These are phyloP conservation scores for Botrytis byssoidea DNA, from an alignment of 2,329 filamentous ascomycete species.

Conservation along the genomic window DNA sequence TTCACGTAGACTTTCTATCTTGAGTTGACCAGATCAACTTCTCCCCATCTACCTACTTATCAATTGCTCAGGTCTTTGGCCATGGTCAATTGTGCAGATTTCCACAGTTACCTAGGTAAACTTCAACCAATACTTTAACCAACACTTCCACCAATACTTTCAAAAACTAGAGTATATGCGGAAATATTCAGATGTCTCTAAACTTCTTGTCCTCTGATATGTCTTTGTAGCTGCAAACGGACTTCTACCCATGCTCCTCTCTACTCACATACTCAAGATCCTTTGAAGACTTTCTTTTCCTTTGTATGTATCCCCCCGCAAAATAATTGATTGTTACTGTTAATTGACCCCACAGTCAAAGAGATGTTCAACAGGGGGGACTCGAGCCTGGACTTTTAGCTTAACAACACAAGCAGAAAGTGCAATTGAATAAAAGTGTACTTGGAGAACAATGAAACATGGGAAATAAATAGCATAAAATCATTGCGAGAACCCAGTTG, in stretches of 20 bases:
- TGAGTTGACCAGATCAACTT: not conserved
- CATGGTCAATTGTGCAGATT: not conserved
- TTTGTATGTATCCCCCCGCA: not conserved
- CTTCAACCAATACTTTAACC: not conserved
- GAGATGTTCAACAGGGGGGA: conserved; percentile 15
- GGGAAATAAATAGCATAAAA: conserved; percentile 12
- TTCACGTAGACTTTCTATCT: not conserved
- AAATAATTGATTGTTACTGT: not conserved
- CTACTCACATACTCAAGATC: not conserved
- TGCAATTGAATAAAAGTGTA: not conserved
- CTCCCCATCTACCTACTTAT: not conserved
- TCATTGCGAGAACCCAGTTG: not conserved
- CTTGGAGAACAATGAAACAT: conserved; percentile 15
- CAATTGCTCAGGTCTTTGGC: not conserved
- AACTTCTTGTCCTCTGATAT: not conserved
- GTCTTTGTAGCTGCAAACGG: not conserved
- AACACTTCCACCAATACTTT: not conserved
- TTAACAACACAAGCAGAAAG: not conserved
- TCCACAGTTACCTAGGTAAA: not conserved
- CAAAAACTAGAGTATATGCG: not conserved
- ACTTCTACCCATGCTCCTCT: not conserved
- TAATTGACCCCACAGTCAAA: conserved; percentile 8
- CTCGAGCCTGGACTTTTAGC: conserved; percentile 10
- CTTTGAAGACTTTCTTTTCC: not conserved
- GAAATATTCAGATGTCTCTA: not conserved